Evolutionary conservation across 192 early-diverging fungal genomes (phyloP).

Genomic region (Backusella parvicylindrica): DNA sequence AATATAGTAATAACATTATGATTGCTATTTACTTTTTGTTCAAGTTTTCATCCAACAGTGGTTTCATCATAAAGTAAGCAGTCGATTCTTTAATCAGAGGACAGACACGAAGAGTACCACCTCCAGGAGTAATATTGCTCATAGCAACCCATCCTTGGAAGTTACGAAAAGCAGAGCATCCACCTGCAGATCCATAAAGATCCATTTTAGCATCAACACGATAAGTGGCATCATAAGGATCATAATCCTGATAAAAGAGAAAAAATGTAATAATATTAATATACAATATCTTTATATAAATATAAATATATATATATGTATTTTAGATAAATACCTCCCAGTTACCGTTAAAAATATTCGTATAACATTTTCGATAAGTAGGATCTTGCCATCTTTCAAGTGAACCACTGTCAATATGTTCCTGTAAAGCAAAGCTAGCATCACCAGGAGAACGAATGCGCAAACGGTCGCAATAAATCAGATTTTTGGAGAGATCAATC

Average conservation of each 20-base stretch:
- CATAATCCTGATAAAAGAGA: slow-evolving; percentile 12
- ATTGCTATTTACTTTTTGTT: slow-evolving; percentile 2
- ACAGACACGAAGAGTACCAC: slow-evolving; percentile 25
- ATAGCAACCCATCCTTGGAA: slow-evolving; percentile 36
- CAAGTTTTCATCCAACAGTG: slow-evolving; percentile 13
- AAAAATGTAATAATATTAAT: too few species aligned
- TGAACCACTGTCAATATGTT: slow-evolving; percentile 27
- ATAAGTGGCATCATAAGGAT: slow-evolving; percentile 30
- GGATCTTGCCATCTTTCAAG: slow-evolving; percentile 32
- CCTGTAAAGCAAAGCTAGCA: slow-evolving; percentile 20
- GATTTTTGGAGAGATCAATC: slow-evolving; percentile 26
- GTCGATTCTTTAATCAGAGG: slow-evolving; percentile 26
- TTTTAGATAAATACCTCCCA: slow-evolving; percentile 13
- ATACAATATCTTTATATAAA: too few species aligned
- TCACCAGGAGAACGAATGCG: slow-evolving; percentile 23
- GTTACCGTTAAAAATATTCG: slow-evolving; percentile 21
- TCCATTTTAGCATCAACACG: slow-evolving; percentile 24
- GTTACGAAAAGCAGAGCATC: slow-evolving; percentile 26
- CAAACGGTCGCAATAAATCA: slow-evolving; percentile 28
- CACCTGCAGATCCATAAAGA: slow-evolving; percentile 13
- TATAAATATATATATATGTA: not conserved
- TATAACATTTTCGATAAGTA: slow-evolving; percentile 25
- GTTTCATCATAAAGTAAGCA: slow-evolving; percentile 30
- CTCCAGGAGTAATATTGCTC: slow-evolving; percentile 11
- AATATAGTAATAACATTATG: not conserved